Conservation (phyloP, 2,329 filamentous ascomycete genomes). For the Coniochaeta prunicola region DNA sequence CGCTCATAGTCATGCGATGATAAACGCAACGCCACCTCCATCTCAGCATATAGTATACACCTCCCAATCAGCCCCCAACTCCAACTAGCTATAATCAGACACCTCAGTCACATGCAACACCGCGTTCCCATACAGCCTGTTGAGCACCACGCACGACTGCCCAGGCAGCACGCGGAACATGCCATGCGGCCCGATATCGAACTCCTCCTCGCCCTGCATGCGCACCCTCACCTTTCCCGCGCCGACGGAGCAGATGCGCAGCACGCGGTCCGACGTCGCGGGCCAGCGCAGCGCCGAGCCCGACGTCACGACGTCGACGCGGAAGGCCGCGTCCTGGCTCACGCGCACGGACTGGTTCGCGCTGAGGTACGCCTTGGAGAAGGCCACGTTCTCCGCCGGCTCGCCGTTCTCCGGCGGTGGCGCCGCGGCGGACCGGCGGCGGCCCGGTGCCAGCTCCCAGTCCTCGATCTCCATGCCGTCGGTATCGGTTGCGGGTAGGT, state of each 20-base stretch:
- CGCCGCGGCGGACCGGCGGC: conserved; percentile 9
- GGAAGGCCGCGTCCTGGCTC: conserved; percentile 17
- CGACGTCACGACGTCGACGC: conserved; percentile 19
- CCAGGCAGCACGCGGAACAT: conserved; percentile 18
- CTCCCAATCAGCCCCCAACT: not conserved
- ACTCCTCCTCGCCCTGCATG: conserved; percentile 14
- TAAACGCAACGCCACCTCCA: too few species aligned
- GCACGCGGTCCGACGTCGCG: conserved; percentile 9
- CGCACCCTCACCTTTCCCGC: conserved; percentile 22
- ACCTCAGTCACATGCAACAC: conserved; percentile 14
- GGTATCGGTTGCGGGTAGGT: conserved; percentile 15
- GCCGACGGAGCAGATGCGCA: conserved; percentile 20
- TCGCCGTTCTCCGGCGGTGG: conserved; percentile 6
- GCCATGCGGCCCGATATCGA: conserved; percentile 18
- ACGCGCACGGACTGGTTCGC: conserved; percentile 16
- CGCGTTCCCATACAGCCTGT: conserved; percentile 17
- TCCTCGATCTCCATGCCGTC: conserved; percentile 24
- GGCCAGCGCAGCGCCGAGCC: conserved; percentile 15
- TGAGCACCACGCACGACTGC: conserved; percentile 12
- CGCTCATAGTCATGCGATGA: too few species aligned
- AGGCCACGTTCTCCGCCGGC: conserved; percentile 17
- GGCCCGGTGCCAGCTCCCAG: conserved; percentile 27
- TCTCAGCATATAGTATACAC: not conserved
- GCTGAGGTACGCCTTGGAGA: conserved; percentile 24
- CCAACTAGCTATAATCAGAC: not conserved